Conservation (phyloP, 2,329 filamentous ascomycete genomes). For the Fusarium pseudonygamai region DNA sequence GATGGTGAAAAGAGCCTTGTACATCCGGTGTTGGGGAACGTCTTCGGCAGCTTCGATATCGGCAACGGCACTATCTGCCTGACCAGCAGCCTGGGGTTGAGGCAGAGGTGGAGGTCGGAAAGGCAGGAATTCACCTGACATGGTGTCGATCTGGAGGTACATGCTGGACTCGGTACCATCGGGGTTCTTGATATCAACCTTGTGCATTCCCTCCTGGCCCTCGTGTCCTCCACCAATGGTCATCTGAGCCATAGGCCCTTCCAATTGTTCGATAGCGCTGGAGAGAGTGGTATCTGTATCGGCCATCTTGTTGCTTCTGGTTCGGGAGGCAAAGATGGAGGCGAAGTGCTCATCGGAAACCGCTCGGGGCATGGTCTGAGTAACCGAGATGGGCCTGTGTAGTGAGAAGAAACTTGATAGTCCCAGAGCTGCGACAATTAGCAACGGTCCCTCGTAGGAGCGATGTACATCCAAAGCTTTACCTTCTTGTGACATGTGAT, state of each 20-base stretch:
- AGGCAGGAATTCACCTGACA: conserved; percentile 77
- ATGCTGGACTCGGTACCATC: conserved; percentile 67
- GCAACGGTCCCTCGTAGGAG: not conserved
- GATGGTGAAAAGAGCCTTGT: conserved; percentile 72
- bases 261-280: conserved; percentile 66
- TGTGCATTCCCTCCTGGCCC: conserved; percentile 58
- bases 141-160: conserved; percentile 73
- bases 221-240: conserved; percentile 56
- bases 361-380: conserved; percentile 77
- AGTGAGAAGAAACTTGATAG: conserved; percentile 95
- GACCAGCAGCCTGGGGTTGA: conserved; percentile 61
- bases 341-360: conserved; percentile 81
- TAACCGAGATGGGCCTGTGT: conserved; percentile 92
- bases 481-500: conserved; percentile 76
- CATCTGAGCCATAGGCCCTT: conserved; percentile 65
- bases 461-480: conserved; percentile 32
- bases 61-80: conserved; percentile 49
- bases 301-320: conserved; percentile 60
- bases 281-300: conserved; percentile 75
- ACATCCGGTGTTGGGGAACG: conserved; percentile 62
- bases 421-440: conserved; percentile 73
- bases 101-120: conserved; percentile 89
- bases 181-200: conserved; percentile 63
- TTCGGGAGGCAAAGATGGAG: conserved; percentile 77
- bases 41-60: conserved; percentile 49